Evolutionary conservation across 805 yeast genomes (phyloP), one percentile per base, ranked within the genome.

Genomic region (Clavispora carvajalis): DNA sequence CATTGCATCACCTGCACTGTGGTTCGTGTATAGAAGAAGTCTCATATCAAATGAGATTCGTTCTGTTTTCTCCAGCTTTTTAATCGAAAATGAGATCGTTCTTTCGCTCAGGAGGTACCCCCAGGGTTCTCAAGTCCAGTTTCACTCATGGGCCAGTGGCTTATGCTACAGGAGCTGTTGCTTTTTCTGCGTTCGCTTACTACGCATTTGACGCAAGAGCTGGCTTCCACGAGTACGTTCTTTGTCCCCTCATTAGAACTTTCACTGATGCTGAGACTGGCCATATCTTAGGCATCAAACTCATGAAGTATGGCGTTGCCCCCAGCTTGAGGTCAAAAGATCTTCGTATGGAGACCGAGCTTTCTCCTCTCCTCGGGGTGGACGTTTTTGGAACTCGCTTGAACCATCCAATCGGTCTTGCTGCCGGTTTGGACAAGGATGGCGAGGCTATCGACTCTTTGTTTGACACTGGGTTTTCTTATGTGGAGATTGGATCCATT

Each of bases 341-440:
- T 24, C 77, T 71, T 42, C 79, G 76, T 44, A 15, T 39, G 33
- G 57, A 53, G 30, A 48, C 46, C 18, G 53, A 51, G 25, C 60
- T 57, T n/a, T 69, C 71, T 11, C 44, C 52, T 2, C 60, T 65
- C 3, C 67, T 86, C 46, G 65, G 73, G 12, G 88, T 82, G 16
- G 59, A 71, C 30, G 82, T 82, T 0, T 85, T 86, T 58, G 88
- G 87, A 7, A 63, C 62, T n/a, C 74, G 69, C 40, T 65, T 91
- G 57, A 72, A 73, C 16, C 81, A 82, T 41, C 97, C 98, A 18
- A 69, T 91, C 37, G 97, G 97, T 11, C 73, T 90, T 53, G 97
- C 98, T 37, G 98, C 98, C 19, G 98, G 98, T 10, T 75, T 91
- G 48, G 98, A 91, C 62, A 91, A 91, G 65, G 82, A 90, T 55